These are phyloP conservation scores for Adansonia digitata DNA, from an alignment of 345 rosid genomes.

Conservation along the genomic window DNA sequence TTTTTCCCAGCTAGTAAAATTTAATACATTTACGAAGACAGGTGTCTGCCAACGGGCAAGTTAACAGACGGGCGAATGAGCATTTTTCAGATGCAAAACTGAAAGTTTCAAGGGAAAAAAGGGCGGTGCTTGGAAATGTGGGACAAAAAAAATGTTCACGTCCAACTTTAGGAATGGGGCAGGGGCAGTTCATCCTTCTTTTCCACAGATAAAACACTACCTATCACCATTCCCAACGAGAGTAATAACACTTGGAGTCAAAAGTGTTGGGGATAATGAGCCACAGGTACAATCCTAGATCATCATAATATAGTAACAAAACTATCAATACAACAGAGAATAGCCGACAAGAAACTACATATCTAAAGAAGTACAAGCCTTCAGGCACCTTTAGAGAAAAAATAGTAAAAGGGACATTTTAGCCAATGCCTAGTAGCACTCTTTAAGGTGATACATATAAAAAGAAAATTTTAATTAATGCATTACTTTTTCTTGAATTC, in stretches of 20 bases:
- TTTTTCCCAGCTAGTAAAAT: background rate
- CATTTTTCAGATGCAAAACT: background rate
- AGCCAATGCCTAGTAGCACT: background rate
- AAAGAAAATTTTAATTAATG: too few species aligned
- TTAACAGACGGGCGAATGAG: background rate
- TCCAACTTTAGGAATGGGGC: background rate
- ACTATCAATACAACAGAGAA: background rate
- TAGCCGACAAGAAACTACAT: background rate
- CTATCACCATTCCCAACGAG: background rate
- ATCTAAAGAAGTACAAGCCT: background rate
- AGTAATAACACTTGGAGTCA: too few species aligned
- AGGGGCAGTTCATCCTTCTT: background rate
- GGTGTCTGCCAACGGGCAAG: background rate
- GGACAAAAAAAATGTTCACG: background rate
- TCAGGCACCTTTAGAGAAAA: background rate
- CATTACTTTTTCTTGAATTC: too few species aligned
- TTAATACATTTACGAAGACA: background rate
- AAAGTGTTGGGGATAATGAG: background rate
- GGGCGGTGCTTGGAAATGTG: background rate
- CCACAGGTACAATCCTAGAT: background rate
- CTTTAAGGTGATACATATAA: too few species aligned
- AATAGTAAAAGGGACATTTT: background rate
- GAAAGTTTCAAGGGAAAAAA: background rate
- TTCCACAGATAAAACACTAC: background rate
- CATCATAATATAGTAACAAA: background rate